These are phyloP conservation scores for Sphagnum magellanicum DNA, from an alignment of 228 moss, liverwort and hornwort species.

Conservation along the genomic window DNA sequence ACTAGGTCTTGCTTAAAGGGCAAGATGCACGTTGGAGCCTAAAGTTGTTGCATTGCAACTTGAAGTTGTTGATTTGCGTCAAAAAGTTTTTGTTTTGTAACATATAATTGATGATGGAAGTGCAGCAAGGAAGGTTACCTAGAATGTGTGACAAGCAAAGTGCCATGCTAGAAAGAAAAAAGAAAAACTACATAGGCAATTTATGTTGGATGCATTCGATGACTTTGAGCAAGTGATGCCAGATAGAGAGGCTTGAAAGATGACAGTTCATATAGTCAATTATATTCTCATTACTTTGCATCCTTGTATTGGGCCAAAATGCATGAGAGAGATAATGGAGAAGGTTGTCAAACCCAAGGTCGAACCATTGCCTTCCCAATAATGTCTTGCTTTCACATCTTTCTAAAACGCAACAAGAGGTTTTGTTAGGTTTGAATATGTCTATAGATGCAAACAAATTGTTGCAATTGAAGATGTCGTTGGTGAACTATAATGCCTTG, in stretches of 20 bases:
- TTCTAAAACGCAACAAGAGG: background rate
- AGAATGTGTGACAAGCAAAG: background rate
- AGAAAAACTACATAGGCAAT: background rate
- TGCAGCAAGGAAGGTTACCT: background rate
- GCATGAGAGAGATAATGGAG: background rate
- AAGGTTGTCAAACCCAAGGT: background rate
- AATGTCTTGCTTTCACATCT: background rate
- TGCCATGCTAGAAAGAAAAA: background rate
- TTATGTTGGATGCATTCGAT: background rate
- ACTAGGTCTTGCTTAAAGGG: background rate
- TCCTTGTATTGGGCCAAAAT: background rate
- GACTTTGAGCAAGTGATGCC: background rate
- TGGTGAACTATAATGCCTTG: background rate
- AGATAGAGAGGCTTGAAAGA: background rate
- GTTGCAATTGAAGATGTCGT: background rate
- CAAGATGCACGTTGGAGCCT: background rate
- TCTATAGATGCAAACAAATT: constrained; percentile 1
- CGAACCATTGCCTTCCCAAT: background rate
- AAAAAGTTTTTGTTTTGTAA: too few relatives aligned
- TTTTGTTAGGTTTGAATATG: background rate
- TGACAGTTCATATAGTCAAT: background rate
- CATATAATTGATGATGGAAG: background rate
- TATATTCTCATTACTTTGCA: background rate
- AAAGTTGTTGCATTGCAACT: too few relatives aligned
- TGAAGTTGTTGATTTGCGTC: too few relatives aligned